These are phyloP conservation scores for Ballota nigra DNA, from an alignment of 257 asterid species.

Conservation along the genomic window DNA sequence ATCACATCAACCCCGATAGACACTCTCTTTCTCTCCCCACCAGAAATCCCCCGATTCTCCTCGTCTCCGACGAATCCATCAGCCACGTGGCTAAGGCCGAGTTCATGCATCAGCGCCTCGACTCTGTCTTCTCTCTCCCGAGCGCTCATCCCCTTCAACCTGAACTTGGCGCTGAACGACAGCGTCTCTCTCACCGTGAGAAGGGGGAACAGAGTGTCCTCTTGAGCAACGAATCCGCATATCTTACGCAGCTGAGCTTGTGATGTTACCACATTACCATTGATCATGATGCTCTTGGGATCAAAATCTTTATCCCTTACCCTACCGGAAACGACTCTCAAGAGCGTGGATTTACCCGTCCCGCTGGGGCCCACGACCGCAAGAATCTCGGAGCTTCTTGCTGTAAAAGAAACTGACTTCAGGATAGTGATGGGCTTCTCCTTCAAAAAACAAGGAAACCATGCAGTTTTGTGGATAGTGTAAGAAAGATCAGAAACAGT, in stretches of 20 bases:
- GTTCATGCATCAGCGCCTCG: slow-evolving; percentile 68
- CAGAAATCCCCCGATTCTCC: slow-evolving; percentile 77
- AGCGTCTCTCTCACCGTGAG: slow-evolving; percentile 76
- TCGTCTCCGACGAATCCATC: slow-evolving; percentile 76
- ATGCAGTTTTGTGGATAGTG: slow-evolving; percentile 36
- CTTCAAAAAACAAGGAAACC: slow-evolving; percentile 25
- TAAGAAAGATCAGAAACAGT: slow-evolving; percentile 56
- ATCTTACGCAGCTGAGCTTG: slow-evolving; percentile 61
- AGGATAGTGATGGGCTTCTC: slow-evolving; percentile 45
- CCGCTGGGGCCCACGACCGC: slow-evolving; percentile 91
- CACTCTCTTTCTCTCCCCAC: slow-evolving; percentile 83
- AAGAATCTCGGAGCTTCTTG: slow-evolving; percentile 63
- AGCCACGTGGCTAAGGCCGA: slow-evolving; percentile 77
- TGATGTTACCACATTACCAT: slow-evolving; percentile 37
- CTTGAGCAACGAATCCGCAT: slow-evolving; percentile 85
- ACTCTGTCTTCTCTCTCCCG: slow-evolving; percentile 51
- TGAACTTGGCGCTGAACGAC: slow-evolving; percentile 63
- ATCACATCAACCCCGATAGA: slow-evolving; percentile 85
- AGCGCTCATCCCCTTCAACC: slow-evolving; percentile 47
- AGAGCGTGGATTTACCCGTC: slow-evolving; percentile 75
- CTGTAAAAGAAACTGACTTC: slow-evolving; percentile 65
- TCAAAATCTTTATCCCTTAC: slow-evolving; percentile 46
- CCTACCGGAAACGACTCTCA: slow-evolving; percentile 65
- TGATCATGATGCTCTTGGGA: slow-evolving; percentile 47
- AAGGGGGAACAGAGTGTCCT: slow-evolving; percentile 72